Conservation (phyloP, 2,329 filamentous ascomycete species). For the Fusarium sp. region DNA sequence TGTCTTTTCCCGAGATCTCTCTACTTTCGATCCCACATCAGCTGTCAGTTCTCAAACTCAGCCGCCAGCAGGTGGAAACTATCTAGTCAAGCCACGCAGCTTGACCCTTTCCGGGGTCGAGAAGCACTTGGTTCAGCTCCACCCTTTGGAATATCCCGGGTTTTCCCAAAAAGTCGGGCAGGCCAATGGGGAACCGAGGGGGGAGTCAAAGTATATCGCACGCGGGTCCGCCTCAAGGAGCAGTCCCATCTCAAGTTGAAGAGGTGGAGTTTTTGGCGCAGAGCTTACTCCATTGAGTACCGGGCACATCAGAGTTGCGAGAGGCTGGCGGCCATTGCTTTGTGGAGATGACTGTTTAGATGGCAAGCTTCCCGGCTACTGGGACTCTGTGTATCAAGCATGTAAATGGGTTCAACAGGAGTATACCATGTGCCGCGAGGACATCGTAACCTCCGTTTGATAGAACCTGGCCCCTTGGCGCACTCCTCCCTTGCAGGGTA, state of each 20-base stretch:
- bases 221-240: background rate
- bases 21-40: background rate
- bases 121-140: conserved; percentile 11
- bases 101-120: conserved; percentile 21
- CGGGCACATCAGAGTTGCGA: background rate
- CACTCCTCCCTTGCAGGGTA: conserved; percentile 15
- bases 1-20: background rate
- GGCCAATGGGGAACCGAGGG: conserved; percentile 10
- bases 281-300: conserved; percentile 10
- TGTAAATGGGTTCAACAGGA: background rate
- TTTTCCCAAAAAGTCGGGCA: conserved; percentile 14
- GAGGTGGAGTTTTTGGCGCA: background rate
- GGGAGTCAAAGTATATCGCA: background rate
- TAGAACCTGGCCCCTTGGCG: conserved; percentile 19
- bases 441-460: background rate
- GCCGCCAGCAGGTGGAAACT: background rate
- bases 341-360: background rate
- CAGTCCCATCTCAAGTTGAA: background rate
- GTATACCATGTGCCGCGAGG: background rate
- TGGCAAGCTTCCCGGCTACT: background rate
- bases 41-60: conserved; percentile 3
- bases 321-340: background rate
- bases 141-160: conserved; percentile 6
- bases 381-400: background rate
- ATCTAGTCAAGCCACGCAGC: conserved; percentile 12